These are phyloP conservation scores for Purpureocillium lavendulum DNA, from an alignment of 2,329 filamentous ascomycete genomes.

Conservation along the genomic window DNA sequence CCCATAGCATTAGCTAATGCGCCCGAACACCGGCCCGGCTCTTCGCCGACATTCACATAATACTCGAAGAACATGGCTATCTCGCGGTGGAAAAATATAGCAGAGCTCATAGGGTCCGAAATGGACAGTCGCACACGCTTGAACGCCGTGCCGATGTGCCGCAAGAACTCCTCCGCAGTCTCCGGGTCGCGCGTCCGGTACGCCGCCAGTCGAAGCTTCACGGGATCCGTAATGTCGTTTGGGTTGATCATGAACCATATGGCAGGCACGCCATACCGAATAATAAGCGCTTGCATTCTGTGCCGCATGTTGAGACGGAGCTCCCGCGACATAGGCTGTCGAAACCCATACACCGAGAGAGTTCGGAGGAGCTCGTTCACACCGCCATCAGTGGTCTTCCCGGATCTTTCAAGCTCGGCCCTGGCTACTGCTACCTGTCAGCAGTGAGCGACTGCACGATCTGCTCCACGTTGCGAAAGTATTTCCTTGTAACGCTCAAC, in stretches of 20 bases:
- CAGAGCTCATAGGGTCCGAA: constrained; percentile 3
- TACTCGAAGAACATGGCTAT: constrained; percentile 7
- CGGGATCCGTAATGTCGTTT: constrained; percentile 7
- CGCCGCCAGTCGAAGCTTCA: constrained; percentile 6
- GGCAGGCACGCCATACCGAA: constrained; percentile 4
- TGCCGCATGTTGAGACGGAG: background rate
- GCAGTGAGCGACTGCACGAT: background rate
- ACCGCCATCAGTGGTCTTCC: background rate
- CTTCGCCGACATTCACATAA: constrained; percentile 4
- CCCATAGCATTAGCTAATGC: constrained; percentile 2
- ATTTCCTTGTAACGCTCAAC: constrained; percentile 1
- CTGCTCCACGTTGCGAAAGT: background rate
- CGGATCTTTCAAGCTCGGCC: background rate
- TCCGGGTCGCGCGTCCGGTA: constrained; percentile 2
- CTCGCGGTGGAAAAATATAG: constrained; percentile 5
- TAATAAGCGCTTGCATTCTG: constrained; percentile 6
- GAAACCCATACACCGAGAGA: background rate
- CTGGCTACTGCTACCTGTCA: background rate
- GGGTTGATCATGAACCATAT: constrained; percentile 7
- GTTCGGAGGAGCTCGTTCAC: background rate
- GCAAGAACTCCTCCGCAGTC: constrained; percentile 4
- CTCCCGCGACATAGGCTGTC: background rate
- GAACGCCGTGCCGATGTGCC: background rate
- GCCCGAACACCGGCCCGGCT: constrained; percentile 6
- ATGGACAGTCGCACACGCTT: background rate